phyloP scores from a whole-genome alignment of 2,329 filamentous ascomycete genomes.

The Claviceps pazoutovae region DNA sequence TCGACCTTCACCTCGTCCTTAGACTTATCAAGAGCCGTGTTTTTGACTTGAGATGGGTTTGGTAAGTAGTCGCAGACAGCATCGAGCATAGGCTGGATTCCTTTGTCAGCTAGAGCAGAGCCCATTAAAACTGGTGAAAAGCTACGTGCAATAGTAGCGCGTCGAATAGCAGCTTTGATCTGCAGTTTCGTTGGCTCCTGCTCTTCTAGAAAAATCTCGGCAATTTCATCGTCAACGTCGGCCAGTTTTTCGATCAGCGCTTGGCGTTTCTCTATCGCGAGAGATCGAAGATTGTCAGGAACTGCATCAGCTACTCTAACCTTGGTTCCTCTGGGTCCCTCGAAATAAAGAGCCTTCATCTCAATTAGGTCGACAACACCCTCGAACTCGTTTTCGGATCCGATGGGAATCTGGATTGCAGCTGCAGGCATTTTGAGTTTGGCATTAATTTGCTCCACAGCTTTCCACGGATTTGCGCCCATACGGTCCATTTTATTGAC shows the following conservation, averaged over 20 bases:
- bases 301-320: slow-evolving; percentile 66
- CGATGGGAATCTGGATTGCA: slow-evolving; percentile 89
- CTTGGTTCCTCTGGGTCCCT: slow-evolving; percentile 66
- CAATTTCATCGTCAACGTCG: slow-evolving; percentile 96
- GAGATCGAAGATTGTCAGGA: slow-evolving; percentile 60
- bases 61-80: slow-evolving; percentile 93
- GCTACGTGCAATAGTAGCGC: slow-evolving; percentile 76
- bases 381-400: slow-evolving; percentile 77
- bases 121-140: slow-evolving; percentile 97
- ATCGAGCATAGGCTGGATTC: slow-evolving; percentile 91
- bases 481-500: slow-evolving; percentile 99
- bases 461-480: slow-evolving; percentile 96
- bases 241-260: slow-evolving; percentile 88
- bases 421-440: slow-evolving; percentile 90
- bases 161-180: slow-evolving; percentile 83
- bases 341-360: slow-evolving; percentile 89
- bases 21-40: slow-evolving; percentile 74
- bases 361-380: slow-evolving; percentile 86
- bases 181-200: slow-evolving; percentile 63
- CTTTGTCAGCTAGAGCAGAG: slow-evolving; percentile 86
- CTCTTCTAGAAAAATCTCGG: slow-evolving; percentile 87
- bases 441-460: slow-evolving; percentile 90
- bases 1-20: slow-evolving; percentile 68
- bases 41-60: slow-evolving; percentile 79
- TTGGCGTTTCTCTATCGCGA: slow-evolving; percentile 70